Conservation (phyloP, 169 alveolate species). For the Plasmodium sp. region DNA sequence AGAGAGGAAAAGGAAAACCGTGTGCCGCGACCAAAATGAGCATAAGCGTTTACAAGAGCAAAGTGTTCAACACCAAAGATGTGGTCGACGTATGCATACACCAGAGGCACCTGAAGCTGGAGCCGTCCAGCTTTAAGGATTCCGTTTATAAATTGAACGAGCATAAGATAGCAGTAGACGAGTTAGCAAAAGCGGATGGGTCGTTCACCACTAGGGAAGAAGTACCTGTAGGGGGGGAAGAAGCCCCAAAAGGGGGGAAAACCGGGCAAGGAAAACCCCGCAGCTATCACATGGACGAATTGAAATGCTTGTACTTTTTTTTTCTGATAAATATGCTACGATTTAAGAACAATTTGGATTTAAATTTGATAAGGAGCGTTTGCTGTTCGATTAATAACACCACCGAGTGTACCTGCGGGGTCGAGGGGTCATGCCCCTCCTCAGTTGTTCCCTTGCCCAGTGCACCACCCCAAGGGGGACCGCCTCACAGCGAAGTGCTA, state of each 20-base stretch:
- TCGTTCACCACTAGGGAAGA: not conserved
- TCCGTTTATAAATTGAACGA: conserved; percentile 47
- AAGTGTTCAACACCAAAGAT: conserved; percentile 53
- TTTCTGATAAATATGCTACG: conserved; percentile 58
- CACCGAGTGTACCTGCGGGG: not conserved
- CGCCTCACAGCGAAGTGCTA: conserved; percentile 22
- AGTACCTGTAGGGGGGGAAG: not conserved
- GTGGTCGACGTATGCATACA: conserved; percentile 59
- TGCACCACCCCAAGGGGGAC: not conserved
- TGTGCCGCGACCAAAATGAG: conserved; percentile 22
- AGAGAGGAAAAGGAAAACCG: not conserved
- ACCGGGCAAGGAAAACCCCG: not conserved
- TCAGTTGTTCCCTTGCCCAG: not conserved
- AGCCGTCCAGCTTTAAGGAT: conserved; percentile 52
- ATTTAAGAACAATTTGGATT: conserved; percentile 55
- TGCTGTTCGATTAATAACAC: conserved; percentile 31
- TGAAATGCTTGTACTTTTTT: conserved; percentile 60
- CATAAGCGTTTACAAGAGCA: conserved; percentile 47
- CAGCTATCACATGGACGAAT: conserved; percentile 9
- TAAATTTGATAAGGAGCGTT: conserved; percentile 32
- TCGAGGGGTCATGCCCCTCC: not conserved
- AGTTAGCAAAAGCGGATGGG: not conserved
- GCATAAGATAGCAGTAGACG: conserved; percentile 6
- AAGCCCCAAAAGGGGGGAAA: not conserved
- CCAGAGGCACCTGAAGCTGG: conserved; percentile 19